A percentile compares a stretch with the other conserved stretches of the same genome.
These are phyloP conservation scores for Kazachstania sp. DNA, from an alignment of 1,139 yeast species.

Conservation along the genomic window DNA sequence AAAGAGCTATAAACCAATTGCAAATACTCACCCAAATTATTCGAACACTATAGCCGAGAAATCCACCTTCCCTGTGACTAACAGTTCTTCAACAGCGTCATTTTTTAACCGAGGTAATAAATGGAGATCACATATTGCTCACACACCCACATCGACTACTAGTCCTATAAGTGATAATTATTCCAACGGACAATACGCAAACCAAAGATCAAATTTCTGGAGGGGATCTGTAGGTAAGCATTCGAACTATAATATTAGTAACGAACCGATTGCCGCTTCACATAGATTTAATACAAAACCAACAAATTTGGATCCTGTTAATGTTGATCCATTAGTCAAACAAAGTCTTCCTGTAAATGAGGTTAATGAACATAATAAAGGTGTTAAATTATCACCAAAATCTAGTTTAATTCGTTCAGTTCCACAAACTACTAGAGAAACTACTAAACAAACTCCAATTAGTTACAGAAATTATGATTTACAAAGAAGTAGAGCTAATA, in stretches of 20 bases:
- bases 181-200: not conserved
- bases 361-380: not conserved
- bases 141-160: slow-evolving; percentile 3
- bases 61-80: slow-evolving; percentile 2
- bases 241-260: slow-evolving; percentile 4
- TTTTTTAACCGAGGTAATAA: slow-evolving; percentile 17
- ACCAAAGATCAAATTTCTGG: slow-evolving; percentile 10
- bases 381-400: slow-evolving; percentile 11
- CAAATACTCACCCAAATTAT: not conserved
- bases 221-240: slow-evolving; percentile 1
- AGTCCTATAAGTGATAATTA: not conserved
- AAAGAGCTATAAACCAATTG: not conserved
- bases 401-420: slow-evolving; percentile 27
- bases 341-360: not conserved
- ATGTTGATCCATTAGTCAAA: not conserved
- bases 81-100: slow-evolving; percentile 8
- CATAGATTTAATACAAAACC: not conserved
- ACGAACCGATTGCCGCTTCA: not conserved
- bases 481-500: slow-evolving; percentile 4
- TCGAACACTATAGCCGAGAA: not conserved
- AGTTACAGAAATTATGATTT: slow-evolving; percentile 14
- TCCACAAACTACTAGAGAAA: slow-evolving; percentile 22
- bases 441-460: slow-evolving; percentile 13
- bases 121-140: slow-evolving; percentile 13
- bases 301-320: slow-evolving; percentile 1